Conservation (phyloP, 2,329 filamentous ascomycete genomes). For the Moelleriella libera region DNA sequence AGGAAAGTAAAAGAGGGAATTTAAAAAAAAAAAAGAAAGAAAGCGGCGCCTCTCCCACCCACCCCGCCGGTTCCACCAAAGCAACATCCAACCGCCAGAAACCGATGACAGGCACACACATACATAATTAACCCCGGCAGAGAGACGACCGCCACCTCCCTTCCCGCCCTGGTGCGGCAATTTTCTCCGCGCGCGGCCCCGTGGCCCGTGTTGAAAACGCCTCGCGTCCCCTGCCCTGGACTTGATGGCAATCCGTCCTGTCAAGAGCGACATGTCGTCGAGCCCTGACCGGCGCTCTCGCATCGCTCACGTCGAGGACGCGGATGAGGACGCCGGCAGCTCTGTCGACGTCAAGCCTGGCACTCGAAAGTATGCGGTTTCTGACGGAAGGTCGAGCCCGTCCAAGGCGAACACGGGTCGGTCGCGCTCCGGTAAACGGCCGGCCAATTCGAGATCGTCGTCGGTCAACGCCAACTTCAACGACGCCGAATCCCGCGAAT, state of each 20-base stretch:
- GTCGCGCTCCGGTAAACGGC: constrained; percentile 24
- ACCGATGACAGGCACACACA: background rate
- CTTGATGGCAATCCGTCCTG: background rate
- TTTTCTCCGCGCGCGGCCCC: background rate
- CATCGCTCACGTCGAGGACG: constrained; percentile 34
- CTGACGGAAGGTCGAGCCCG: constrained; percentile 25
- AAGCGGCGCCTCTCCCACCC: background rate
- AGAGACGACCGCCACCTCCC: background rate
- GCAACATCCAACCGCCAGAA: constrained; percentile 1
- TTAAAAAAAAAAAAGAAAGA: background rate
- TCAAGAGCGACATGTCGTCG: constrained; percentile 24
- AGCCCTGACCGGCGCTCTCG: constrained; percentile 15
- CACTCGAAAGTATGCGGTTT: constrained; percentile 31
- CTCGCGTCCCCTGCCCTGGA: background rate
- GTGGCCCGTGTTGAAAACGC: constrained; percentile 1
- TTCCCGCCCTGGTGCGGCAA: constrained; percentile 1
- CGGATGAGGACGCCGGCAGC: constrained; percentile 31
- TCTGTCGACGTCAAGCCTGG: constrained; percentile 23
- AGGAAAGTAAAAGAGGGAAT: background rate
- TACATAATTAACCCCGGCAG: background rate
- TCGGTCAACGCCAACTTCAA: constrained; percentile 20
- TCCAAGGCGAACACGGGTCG: constrained; percentile 37
- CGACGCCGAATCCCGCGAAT: constrained; percentile 30
- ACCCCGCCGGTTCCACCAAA: background rate
- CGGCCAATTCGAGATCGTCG: constrained; percentile 19